Percentiles rank a stretch among this genome's conserved stretches.
Conservation (phyloP, 2,329 filamentous ascomycete genomes). For the Cytospora leucostoma region DNA sequence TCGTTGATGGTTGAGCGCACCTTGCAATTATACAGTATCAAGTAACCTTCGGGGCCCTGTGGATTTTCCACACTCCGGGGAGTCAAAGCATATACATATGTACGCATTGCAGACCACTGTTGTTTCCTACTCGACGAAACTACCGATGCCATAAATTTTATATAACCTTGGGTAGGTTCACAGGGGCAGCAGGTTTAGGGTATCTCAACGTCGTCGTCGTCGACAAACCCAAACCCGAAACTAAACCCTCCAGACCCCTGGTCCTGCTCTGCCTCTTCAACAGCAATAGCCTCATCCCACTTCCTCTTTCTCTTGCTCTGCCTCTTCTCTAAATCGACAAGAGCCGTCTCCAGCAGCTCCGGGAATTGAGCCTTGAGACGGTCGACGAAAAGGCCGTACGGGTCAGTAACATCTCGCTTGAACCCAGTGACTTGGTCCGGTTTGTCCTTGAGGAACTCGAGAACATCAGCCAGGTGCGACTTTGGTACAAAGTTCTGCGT, state of each 20-base stretch:
- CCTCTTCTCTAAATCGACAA: constrained; percentile 65
- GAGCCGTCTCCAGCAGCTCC: constrained; percentile 64
- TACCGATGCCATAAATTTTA: not conserved
- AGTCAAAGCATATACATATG: too few species aligned
- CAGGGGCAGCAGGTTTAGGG: constrained; percentile 6
- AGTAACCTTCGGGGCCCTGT: too few species aligned
- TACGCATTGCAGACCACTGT: too few species aligned
- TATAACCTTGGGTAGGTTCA: too few species aligned
- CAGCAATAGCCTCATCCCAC: constrained; percentile 78
- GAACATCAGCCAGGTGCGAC: constrained; percentile 70
- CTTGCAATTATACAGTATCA: too few species aligned
- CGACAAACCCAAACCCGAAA: constrained; percentile 60
- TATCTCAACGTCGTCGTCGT: constrained; percentile 45
- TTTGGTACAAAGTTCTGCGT: constrained; percentile 94
- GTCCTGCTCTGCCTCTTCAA: constrained; percentile 42
- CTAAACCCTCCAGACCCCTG: constrained; percentile 44
- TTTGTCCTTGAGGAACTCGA: constrained; percentile 80
- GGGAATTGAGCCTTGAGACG: constrained; percentile 66
- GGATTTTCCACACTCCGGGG: too few species aligned
- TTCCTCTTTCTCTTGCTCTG: constrained; percentile 71
- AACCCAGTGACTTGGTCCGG: constrained; percentile 88
- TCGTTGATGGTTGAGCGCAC: too few species aligned
- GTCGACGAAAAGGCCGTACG: constrained; percentile 73
- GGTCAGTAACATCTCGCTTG: constrained; percentile 66
- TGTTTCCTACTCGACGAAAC: not conserved